phyloP scores from a whole-genome alignment of 495 filamentous ascomycete species.

The Xylaria nigripes region DNA sequence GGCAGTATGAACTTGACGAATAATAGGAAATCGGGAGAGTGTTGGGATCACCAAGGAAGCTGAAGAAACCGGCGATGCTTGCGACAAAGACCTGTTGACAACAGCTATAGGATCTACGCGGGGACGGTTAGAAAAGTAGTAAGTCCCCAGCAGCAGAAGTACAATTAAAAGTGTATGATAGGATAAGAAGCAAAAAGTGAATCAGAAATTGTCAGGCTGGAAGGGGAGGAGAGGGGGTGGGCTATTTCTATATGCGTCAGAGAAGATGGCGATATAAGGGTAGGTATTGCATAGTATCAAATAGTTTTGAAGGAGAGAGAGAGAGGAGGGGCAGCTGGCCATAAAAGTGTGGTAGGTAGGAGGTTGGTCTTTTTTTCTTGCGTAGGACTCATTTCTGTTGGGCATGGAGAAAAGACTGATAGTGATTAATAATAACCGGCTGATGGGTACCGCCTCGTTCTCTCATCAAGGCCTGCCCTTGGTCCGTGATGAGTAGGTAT shows the following conservation, averaged over 20 bases:
- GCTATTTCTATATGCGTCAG: background rate
- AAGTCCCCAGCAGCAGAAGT: background rate
- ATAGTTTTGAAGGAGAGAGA: too few relatives aligned
- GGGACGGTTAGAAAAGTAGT: background rate
- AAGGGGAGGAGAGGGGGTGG: background rate
- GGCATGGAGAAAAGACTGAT: too few relatives aligned
- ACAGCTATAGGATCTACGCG: background rate
- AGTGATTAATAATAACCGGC: too few relatives aligned
- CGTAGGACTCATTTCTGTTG: too few relatives aligned
- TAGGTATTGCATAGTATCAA: too few relatives aligned
- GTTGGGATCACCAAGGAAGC: slow-evolving; percentile 6
- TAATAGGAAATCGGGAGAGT: slow-evolving; percentile 8
- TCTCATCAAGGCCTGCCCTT: too few relatives aligned
- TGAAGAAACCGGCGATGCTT: slow-evolving; percentile 1
- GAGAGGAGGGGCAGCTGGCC: too few relatives aligned
- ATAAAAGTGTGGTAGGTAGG: too few relatives aligned
- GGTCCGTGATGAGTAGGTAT: too few relatives aligned
- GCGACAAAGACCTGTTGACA: background rate
- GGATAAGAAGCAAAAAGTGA: background rate
- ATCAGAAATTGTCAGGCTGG: too few relatives aligned
- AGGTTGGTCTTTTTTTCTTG: too few relatives aligned
- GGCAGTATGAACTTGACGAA: slow-evolving; percentile 29
- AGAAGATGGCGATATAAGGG: background rate
- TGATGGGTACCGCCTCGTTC: too few relatives aligned
- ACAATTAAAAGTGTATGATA: background rate